Evolutionary conservation across 768 basidiomycete species (phyloP).

Genomic region (Pisolithus tinctorius): DNA sequence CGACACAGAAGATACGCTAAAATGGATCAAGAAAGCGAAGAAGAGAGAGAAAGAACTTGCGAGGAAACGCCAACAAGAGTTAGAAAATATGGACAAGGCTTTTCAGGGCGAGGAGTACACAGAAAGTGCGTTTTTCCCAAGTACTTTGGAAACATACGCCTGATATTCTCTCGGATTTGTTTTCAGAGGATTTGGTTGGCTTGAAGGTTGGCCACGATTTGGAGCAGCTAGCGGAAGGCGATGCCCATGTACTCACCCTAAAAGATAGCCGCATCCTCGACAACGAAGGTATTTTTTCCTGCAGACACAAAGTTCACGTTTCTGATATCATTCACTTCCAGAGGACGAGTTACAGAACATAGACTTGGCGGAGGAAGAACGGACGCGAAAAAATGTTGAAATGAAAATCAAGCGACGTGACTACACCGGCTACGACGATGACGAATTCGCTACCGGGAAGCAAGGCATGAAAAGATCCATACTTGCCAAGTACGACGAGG

Average conservation of each 20-base stretch:
- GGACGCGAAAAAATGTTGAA: conserved; percentile 69
- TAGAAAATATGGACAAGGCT: conserved; percentile 78
- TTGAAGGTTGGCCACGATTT: conserved; percentile 96
- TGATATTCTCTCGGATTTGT: conserved; percentile 1
- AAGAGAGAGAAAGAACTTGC: conserved; percentile 88
- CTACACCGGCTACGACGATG: conserved; percentile 95
- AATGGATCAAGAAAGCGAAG: conserved; percentile 90
- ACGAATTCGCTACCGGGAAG: conserved; percentile 74
- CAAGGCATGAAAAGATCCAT: conserved; percentile 79
- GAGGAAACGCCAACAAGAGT: conserved; percentile 71
- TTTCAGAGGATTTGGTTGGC: conserved; percentile 79
- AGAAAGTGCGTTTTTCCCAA: conserved; percentile 56
- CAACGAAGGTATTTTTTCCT: conserved; percentile 65
- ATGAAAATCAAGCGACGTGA: conserved; percentile 83
- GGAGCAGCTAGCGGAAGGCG: conserved; percentile 86
- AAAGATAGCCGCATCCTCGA: conserved; percentile 95
- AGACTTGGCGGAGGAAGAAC: conserved; percentile 87
- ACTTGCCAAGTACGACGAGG: conserved; percentile 91
- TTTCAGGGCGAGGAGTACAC: conserved; percentile 72
- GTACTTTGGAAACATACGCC: not conserved
- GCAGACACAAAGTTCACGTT: not conserved
- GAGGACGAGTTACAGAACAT: conserved; percentile 98
- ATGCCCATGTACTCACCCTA: conserved; percentile 91
- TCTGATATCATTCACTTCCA: conserved; percentile 24
- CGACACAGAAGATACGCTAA: conserved; percentile 69